A percentile compares a stretch with the other conserved stretches of the same genome.
Conservation (phyloP, 1,284 basidiomycete genomes). For the Mycena citricolor region DNA sequence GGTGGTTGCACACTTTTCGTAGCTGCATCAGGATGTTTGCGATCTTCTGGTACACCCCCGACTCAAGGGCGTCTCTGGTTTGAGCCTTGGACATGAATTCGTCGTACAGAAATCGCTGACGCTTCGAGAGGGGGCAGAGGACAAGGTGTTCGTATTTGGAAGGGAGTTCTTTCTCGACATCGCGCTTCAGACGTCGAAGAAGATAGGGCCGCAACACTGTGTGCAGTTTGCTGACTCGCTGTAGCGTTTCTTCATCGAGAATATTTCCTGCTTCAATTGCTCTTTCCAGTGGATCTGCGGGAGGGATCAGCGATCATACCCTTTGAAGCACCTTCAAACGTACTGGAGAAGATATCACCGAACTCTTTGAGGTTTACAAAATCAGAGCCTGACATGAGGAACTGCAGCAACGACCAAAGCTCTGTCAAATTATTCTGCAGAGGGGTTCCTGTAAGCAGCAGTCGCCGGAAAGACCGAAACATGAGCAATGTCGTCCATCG, state of each 20-base stretch:
- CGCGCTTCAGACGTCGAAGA: constrained; percentile 90
- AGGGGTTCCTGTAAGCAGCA: constrained; percentile 91
- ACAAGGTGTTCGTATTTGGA: constrained; percentile 95
- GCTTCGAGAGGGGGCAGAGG: constrained; percentile 89
- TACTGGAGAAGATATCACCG: constrained; percentile 95
- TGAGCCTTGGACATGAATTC: constrained; percentile 96
- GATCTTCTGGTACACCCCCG: constrained; percentile 87
- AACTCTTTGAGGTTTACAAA: constrained; percentile 96
- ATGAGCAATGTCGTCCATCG: constrained; percentile 95
- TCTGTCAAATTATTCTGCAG: constrained; percentile 96
- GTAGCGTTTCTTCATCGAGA: constrained; percentile 83
- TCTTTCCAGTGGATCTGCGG: constrained; percentile 86
- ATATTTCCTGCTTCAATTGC: constrained; percentile 86
- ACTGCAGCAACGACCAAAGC: constrained; percentile 93
- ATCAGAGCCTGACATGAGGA: constrained; percentile 91
- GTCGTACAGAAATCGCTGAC: constrained; percentile 96
- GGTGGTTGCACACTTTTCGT: constrained; percentile 94
- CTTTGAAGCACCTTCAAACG: constrained; percentile 32
- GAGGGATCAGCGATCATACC: constrained; percentile 8
- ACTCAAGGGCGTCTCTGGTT: constrained; percentile 83
- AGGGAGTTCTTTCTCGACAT: constrained; percentile 95
- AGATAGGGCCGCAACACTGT: constrained; percentile 93
- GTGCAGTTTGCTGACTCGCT: constrained; percentile 88
- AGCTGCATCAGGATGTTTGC: constrained; percentile 98
- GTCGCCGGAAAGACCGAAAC: constrained; percentile 86